Conservation (phyloP, 2,329 filamentous ascomycete species). For the Penicillium sp. region DNA sequence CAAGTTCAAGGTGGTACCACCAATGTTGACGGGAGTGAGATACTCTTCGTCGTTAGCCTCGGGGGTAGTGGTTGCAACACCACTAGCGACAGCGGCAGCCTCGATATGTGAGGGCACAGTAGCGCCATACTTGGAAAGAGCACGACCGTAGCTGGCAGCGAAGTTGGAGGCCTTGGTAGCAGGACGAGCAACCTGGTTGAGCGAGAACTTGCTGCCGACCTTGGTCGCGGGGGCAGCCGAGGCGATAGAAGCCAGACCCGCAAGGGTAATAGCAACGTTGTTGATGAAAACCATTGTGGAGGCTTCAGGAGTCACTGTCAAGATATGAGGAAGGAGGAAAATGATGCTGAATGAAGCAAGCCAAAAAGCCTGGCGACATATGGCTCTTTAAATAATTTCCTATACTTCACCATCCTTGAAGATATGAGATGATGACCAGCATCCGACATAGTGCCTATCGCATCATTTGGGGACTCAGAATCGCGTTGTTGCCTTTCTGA, state of each 20-base stretch:
- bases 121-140: constrained; percentile 28
- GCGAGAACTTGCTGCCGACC: constrained; percentile 26
- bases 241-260: constrained; percentile 25
- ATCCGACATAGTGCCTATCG: not conserved
- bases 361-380: not conserved
- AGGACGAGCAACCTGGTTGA: constrained; percentile 27
- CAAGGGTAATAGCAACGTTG: constrained; percentile 22
- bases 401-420: not conserved
- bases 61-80: constrained; percentile 5
- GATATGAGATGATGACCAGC: not conserved
- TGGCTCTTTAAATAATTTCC: not conserved
- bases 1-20: constrained; percentile 8
- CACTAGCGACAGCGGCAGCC: constrained; percentile 25
- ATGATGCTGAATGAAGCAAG: not conserved
- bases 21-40: constrained; percentile 8
- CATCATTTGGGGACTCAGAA: not conserved
- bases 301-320: not conserved
- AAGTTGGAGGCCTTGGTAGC: constrained; percentile 25
- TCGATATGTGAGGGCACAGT: constrained; percentile 27
- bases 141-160: constrained; percentile 25
- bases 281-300: constrained; percentile 31
- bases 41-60: constrained; percentile 5
- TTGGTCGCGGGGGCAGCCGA: constrained; percentile 26
- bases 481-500: not conserved
- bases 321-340: not conserved